Evolutionary conservation across 345 rosid genomes (phyloP).

Genomic region (Excoecaria cochinchinensis): DNA sequence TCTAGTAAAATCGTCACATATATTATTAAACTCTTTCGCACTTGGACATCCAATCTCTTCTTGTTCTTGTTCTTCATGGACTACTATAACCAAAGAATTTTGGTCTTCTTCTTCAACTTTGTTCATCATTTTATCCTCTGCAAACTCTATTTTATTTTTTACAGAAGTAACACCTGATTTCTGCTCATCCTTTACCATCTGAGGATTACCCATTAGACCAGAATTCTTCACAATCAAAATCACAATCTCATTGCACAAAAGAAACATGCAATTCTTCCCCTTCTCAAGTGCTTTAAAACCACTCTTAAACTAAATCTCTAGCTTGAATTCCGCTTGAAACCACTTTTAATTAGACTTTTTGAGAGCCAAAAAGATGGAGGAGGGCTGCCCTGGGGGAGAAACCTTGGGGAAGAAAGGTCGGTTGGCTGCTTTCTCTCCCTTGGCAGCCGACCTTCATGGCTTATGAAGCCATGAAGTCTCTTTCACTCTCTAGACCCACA

Average conservation of each 20-base stretch:
- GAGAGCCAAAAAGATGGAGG: no score
- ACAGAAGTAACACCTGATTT: slow-evolving; percentile 4
- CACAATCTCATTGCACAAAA: slow-evolving; percentile 69
- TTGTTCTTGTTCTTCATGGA: slow-evolving; percentile 18
- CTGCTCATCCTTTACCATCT: neutral
- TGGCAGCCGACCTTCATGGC: no score
- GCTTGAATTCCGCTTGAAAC: no score
- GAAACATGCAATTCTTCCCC: slow-evolving; percentile 68
- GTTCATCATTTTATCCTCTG: slow-evolving; percentile 17
- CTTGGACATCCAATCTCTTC: slow-evolving; percentile 21
- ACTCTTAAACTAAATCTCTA: no score
- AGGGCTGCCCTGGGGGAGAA: no score
- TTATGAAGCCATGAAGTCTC: no score
- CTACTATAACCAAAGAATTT: neutral
- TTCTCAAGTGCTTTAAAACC: no score
- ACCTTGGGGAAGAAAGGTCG: no score
- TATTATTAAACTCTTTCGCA: slow-evolving; percentile 60
- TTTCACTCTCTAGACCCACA: no score
- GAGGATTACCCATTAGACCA: slow-evolving; percentile 28
- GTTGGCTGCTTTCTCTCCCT: no score
- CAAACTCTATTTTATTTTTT: slow-evolving; percentile 15
- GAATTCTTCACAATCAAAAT: slow-evolving; percentile 46
- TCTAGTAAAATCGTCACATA: slow-evolving; percentile 67
- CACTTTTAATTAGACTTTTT: no score
- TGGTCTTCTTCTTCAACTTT: slow-evolving; percentile 17